Base-by-base conservation (phyloP, 768 basidiomycete genomes). In the Fibroporia radiculosa region DNA sequence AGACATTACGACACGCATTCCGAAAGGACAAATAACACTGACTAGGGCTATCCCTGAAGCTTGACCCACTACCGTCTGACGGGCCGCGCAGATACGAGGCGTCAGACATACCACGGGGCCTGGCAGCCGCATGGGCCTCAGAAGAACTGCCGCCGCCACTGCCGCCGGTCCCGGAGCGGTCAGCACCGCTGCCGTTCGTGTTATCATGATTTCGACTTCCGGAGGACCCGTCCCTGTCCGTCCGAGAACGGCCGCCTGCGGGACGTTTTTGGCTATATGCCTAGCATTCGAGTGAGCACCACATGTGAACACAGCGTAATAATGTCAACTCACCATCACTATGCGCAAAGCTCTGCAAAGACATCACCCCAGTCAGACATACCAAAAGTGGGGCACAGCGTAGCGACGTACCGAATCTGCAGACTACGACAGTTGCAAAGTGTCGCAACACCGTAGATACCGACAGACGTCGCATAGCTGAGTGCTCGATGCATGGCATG, bases 361-460 rank as follows among this genome's bases (percentile, higher is more conserved):
- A 38, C 34, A 35, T 32, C 23, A 39, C 29, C 22, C 23, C 24
- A 20, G 20, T 19, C 46, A 13, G 16, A 35, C 29, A 48, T 4
- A 42, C 6, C 41, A 29, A 48, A 42, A 33, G 47, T 28, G 38
- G 42, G 42, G 46, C 10, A 48, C 49, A 23, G 23, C 40, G 34
- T 22, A 31, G 28, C n/a, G 19, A 73, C 77, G 40, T 64, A 85
- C 82, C 93, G 73, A 54, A 96, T 91, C 58, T 96, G 93, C 46
- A 97, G 67, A 58, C 87, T 85, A 50, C 89, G 78, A 60, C 85
- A 88, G 51, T 80, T 87, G 58, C 90, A 92, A 3, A 97, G 67
- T 2, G 93, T 95, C 7, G 93, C 90, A 8, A 96, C 92, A 61
- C 96, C 93, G 60, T 97, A 97, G 34, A 97, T 85, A 22, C 86